Percentiles rank a stretch among this genome's conserved stretches.
phyloP scores from a whole-genome alignment of 2,329 filamentous ascomycete species.

The Clarireedia sp. region DNA sequence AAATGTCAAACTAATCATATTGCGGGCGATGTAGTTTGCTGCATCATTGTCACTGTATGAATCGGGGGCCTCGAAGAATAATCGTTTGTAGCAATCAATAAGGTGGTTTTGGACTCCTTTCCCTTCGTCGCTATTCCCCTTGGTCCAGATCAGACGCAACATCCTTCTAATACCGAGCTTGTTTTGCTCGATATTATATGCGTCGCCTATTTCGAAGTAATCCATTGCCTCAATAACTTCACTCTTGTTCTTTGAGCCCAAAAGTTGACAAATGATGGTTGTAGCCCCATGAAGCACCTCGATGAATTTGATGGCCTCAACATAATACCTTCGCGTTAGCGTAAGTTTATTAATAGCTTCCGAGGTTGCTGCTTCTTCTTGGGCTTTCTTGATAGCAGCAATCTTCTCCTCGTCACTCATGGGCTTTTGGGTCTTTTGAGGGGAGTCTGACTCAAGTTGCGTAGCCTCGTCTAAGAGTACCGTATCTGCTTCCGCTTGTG shows the following conservation, averaged over 20 bases:
- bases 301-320: conserved; percentile 90
- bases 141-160: conserved; percentile 97
- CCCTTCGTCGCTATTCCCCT: conserved; percentile 97
- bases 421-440: conserved; percentile 45
- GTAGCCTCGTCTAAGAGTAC: conserved; percentile 83
- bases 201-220: conserved; percentile 91
- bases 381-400: conserved; percentile 67
- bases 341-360: conserved; percentile 84
- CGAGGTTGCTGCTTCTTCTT: conserved; percentile 79
- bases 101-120: conserved; percentile 96
- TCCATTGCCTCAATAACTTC: conserved; percentile 99
- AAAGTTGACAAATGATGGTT: conserved; percentile 71
- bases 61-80: conserved; percentile 94
- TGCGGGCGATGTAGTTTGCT: conserved; percentile 90
- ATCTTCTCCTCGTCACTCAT: conserved; percentile 76
- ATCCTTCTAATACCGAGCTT: conserved; percentile 89
- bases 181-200: conserved; percentile 91
- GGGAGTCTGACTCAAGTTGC: conserved; percentile 58
- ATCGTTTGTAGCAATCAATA: conserved; percentile 90
- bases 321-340: conserved; percentile 81
- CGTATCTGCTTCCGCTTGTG: conserved; percentile 58
- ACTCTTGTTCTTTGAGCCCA: conserved; percentile 94
- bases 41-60: conserved; percentile 82
- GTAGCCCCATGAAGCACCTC: conserved; percentile 82
- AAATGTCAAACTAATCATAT: conserved; percentile 98